Evolutionary conservation across 768 basidiomycete genomes (phyloP), one percentile per base, ranked within the genome.

Genomic region (Pleurotus salmoneostramineus): DNA sequence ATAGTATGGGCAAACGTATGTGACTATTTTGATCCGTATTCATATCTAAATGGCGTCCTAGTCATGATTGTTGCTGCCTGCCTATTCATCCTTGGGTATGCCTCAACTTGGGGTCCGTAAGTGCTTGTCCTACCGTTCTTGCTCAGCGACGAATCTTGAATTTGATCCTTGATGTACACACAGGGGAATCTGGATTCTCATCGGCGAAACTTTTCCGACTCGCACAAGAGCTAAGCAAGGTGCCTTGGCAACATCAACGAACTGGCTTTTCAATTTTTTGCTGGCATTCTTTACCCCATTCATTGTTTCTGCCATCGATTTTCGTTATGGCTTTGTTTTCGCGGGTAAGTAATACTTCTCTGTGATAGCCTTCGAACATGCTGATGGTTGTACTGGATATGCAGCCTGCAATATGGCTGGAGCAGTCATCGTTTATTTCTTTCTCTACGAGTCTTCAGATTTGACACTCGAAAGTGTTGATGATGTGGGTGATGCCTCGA

Each of bases 241-340:
- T 4, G 82, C 85, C 37, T 69, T 91, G 42, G 77, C 87, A 1
- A 88, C 85, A 1, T 78, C 84, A 0, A 71, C 75, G 34, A 89
- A 87, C 68, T 89, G 87, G 82, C 68, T 80, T 3, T 88, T 81
- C 82, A 86, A 87, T 66, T 87, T 88, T 75, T 72, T 88, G 37
- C 71, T 89, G 56, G 87, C 85, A 0, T 90, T 89, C 79, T 88
- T 88, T 74, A 89, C 88, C n/a, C 87, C 88, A 0, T 87, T 88
- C 70, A 89, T 90, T 65, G 74, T 73, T 3, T 66, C 59, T 15
- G 72, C 76, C 10, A 89, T 89, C 64, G 49, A 68, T 6, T 90
- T 81, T 71, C 69, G 74, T 36, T 89, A 86, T 68, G 88, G 89
- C 3, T 91, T 83, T 67, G 76, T 90, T 40, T 90, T 91, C 66